Evolutionary conservation across 305 asterid genomes (phyloP).

Genomic region (Rubia tinctorum): DNA sequence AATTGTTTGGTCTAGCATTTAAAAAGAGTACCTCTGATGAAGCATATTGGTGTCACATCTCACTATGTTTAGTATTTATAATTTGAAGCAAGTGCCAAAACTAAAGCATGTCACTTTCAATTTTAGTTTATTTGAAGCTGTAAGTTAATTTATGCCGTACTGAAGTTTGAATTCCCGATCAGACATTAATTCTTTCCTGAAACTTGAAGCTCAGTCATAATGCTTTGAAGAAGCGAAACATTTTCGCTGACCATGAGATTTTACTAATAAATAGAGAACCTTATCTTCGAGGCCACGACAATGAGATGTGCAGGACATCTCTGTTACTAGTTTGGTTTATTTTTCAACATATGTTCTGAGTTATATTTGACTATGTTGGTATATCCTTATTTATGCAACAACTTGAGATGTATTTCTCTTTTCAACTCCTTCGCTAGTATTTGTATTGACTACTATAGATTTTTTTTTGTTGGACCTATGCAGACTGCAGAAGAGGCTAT

Average conservation of each 20-base stretch:
- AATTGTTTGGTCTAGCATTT: neutral
- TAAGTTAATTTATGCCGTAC: neutral
- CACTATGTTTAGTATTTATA: neutral
- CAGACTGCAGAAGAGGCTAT: constrained; percentile 98
- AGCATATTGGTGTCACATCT: neutral
- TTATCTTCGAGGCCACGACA: neutral
- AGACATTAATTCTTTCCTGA: neutral
- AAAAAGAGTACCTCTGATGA: neutral
- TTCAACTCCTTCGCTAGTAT: neutral
- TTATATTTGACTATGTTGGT: neutral
- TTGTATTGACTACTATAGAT: neutral
- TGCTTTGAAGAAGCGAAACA: neutral
- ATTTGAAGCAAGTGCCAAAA: neutral
- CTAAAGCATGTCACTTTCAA: neutral
- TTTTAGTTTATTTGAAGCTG: neutral
- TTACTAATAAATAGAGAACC: neutral
- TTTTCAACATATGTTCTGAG: neutral
- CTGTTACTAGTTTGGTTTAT: neutral
- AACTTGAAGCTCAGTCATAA: neutral
- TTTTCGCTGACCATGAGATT: neutral
- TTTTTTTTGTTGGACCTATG: constrained; percentile 20
- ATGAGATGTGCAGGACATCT: no score
- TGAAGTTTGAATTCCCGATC: neutral
- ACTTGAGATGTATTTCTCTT: neutral
- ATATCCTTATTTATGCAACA: neutral